A percentile compares a stretch with the other conserved stretches of the same genome.
Conservation (phyloP, 2,329 filamentous ascomycete genomes). For the Trichoderma asperellum region DNA sequence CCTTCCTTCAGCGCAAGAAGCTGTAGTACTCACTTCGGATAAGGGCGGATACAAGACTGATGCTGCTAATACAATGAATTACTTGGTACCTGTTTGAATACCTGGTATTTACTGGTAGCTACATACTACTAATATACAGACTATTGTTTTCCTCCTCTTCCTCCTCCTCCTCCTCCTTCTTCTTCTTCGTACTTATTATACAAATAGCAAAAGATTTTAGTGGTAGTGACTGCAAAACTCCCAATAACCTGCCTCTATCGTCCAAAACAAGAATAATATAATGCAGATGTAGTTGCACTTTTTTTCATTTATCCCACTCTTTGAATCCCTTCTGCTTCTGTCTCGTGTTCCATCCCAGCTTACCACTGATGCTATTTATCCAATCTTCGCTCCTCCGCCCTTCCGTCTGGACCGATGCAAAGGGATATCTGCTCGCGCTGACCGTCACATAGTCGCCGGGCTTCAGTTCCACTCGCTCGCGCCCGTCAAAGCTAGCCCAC, state of each 20-base stretch:
- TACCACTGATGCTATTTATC: slow-evolving; percentile 79
- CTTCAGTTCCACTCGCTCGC: slow-evolving; percentile 78
- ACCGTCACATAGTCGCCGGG: slow-evolving; percentile 86
- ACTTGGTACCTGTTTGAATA: not conserved
- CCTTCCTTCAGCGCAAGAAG: not conserved
- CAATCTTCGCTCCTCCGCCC: slow-evolving; percentile 75
- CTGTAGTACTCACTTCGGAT: not conserved
- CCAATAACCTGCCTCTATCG: not conserved
- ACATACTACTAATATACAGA: not conserved
- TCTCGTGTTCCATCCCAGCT: slow-evolving; percentile 79
- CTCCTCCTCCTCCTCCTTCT: too few species aligned
- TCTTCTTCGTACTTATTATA: not conserved
- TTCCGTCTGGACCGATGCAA: slow-evolving; percentile 73
- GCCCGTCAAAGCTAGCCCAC: slow-evolving; percentile 98
- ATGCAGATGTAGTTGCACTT: not conserved
- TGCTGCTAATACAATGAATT: not conserved
- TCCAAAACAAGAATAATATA: not conserved
- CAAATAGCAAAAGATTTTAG: not conserved
- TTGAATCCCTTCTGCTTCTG: slow-evolving; percentile 72
- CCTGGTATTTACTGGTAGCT: not conserved
- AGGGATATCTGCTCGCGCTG: slow-evolving; percentile 78
- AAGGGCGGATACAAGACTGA: not conserved
- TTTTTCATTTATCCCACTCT: slow-evolving; percentile 48
- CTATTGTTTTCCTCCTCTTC: not conserved
- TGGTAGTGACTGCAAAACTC: not conserved